phyloP scores from a whole-genome alignment of 768 basidiomycete genomes.

The Psilocybe sp. region DNA sequence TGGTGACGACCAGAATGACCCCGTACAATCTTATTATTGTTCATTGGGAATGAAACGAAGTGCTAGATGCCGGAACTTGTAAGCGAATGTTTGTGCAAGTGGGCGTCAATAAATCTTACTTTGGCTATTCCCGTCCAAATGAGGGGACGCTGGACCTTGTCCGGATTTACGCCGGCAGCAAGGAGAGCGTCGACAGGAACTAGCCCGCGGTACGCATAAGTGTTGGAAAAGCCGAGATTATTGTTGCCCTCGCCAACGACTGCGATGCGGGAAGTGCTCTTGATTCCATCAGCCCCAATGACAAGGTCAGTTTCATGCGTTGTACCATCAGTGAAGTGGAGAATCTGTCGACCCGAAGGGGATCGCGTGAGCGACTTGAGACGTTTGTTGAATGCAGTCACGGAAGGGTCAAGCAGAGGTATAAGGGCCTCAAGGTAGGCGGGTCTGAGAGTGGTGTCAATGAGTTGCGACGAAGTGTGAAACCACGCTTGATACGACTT shows the following conservation, averaged over 20 bases:
- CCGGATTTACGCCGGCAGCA: slow-evolving; percentile 39
- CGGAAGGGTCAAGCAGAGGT: slow-evolving; percentile 36
- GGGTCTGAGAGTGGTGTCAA: slow-evolving; percentile 31
- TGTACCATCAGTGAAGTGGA: slow-evolving; percentile 50
- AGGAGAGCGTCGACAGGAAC: slow-evolving; percentile 37
- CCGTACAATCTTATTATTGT: slow-evolving; percentile 35
- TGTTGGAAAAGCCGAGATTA: slow-evolving; percentile 40
- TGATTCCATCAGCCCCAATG: slow-evolving; percentile 49
- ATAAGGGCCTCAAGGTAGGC: slow-evolving; percentile 48
- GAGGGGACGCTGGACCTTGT: slow-evolving; percentile 31
- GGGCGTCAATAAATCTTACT: slow-evolving; percentile 25
- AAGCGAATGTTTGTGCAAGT: neutral
- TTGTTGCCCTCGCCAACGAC: slow-evolving; percentile 46
- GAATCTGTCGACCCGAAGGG: slow-evolving; percentile 23
- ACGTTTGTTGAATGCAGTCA: slow-evolving; percentile 49
- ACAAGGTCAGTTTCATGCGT: slow-evolving; percentile 39
- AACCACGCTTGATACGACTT: neutral
- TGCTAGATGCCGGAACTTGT: slow-evolving; percentile 33
- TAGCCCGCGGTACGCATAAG: slow-evolving; percentile 47
- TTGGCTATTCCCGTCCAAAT: slow-evolving; percentile 44
- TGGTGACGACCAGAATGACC: slow-evolving; percentile 4
- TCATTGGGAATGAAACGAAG: slow-evolving; percentile 50
- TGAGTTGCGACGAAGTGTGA: neutral
- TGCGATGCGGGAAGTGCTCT: slow-evolving; percentile 45
- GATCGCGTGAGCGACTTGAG: slow-evolving; percentile 33